Conservation (phyloP, 2,329 filamentous ascomycete genomes). For the Fonsecaea monophora region DNA sequence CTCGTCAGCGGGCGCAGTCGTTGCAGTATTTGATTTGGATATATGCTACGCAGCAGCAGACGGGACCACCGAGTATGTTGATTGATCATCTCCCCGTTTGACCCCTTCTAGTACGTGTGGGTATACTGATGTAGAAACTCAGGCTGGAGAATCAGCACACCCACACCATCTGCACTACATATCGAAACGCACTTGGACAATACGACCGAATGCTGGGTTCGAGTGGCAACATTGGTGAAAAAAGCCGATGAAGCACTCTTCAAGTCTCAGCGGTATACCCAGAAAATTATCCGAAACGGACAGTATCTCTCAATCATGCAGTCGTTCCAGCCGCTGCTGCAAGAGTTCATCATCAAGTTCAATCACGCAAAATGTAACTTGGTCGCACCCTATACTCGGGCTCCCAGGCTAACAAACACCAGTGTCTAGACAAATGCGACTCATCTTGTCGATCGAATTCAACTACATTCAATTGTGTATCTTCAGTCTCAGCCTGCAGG, state of each 20-base stretch:
- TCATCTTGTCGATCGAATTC: conserved; percentile 9
- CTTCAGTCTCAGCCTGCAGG: conserved; percentile 11
- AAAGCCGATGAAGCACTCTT: conserved; percentile 11
- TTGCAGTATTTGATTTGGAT: conserved; percentile 13
- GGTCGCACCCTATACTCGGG: not conserved
- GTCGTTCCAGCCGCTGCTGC: conserved; percentile 9
- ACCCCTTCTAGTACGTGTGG: not conserved
- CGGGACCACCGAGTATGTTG: conserved; percentile 7
- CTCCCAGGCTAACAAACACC: not conserved
- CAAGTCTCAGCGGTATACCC: conserved; percentile 12
- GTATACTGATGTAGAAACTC: conserved; percentile 1
- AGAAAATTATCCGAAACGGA: conserved; percentile 4
- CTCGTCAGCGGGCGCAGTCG: conserved; percentile 9
- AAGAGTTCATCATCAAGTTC: conserved; percentile 15
- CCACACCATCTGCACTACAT: conserved; percentile 1
- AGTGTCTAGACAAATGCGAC: conserved; percentile 11
- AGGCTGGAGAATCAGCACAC: conserved; percentile 12
- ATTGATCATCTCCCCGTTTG: not conserved
- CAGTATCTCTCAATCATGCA: conserved; percentile 12
- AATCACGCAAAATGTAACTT: conserved; percentile 16
- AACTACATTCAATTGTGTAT: conserved; percentile 13
- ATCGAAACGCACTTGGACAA: conserved; percentile 9
- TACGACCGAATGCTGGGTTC: conserved; percentile 12
- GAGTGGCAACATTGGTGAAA: conserved; percentile 9
- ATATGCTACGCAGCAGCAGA: conserved; percentile 13